phyloP scores from a whole-genome alignment of 495 filamentous ascomycete genomes.

The Neurospora cerealis region DNA sequence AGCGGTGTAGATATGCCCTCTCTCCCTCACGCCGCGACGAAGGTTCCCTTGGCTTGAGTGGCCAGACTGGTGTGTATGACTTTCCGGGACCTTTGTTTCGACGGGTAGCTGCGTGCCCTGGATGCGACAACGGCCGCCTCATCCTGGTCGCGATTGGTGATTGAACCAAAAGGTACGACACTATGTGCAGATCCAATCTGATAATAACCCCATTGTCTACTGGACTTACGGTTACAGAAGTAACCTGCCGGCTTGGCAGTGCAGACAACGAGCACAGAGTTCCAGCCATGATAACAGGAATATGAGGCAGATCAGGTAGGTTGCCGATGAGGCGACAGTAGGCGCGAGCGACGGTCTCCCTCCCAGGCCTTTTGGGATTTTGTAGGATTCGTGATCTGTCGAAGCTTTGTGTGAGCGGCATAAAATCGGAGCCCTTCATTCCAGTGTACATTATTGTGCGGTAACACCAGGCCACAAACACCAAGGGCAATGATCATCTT shows the following conservation, averaged over 20 bases:
- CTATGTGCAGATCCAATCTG: neutral
- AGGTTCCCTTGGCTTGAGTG: neutral
- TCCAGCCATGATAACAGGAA: neutral
- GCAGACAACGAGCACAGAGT: neutral
- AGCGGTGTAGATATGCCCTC: neutral
- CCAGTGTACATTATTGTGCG: neutral
- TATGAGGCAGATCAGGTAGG: neutral
- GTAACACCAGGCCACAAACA: neutral
- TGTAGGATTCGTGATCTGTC: neutral
- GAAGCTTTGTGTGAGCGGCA: neutral
- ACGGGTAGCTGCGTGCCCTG: neutral
- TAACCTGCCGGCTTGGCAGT: neutral
- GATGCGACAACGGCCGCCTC: neutral
- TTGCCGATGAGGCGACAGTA: neutral
- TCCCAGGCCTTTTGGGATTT: neutral
- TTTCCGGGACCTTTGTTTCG: neutral
- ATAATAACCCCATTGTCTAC: neutral
- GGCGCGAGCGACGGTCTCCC: neutral
- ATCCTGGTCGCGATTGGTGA: neutral
- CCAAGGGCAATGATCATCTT: neutral
- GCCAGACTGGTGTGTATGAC: neutral
- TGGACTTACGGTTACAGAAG: neutral
- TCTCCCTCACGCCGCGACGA: neutral
- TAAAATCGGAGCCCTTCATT: neutral
- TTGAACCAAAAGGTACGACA: neutral